Evolutionary conservation across 2,329 filamentous ascomycete genomes (phyloP), one percentile per base, ranked within the genome.

Genomic region (Aureobasidium sp.): DNA sequence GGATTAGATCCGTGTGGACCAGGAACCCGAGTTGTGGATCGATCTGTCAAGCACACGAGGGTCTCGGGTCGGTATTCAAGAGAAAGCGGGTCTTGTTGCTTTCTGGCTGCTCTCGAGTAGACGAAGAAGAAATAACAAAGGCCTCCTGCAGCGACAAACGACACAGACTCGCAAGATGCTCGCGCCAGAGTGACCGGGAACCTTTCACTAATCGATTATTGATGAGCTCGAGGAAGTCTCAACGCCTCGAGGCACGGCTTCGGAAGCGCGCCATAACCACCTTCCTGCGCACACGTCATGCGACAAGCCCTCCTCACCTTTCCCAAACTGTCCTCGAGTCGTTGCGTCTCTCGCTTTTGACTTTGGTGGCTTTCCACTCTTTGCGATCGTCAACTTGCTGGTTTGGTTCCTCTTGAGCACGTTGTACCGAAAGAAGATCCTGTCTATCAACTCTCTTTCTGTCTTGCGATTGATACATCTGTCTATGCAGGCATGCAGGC

Each of bases 1-100:
- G 39, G 41, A 60, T 60, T 42, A 60, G 57, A 60, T 60, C 57
- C 57, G 57, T 60, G 57, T 60, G 44, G 34, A 60, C 57, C 44
- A 60, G 44, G 56, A 59, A 48, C 44, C 56, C 56, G 56, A 58
- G 39, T 27, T 31, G 55, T 60, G 57, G 45, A 60, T 60, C 57
- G 45, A 42, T 51, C 44, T 60, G 57, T 39, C 57, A 60, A 51
- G 57, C 45, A 37, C 55, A 58, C 55, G 55, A 58, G 42, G 55
- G 42, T 58, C 55, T 58, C 45, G 20, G 52, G 25, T 29, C 11
- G 12, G 36, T 41, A 42, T 20, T n/a, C 22, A 34, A 52, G 57
- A 61, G 37, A 44, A 61, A 61, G 57, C 47, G 45, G 57, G 47
- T 51, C 57, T 34, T 27, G 41, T 48, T 20, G 25, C n/a, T 15